Evolutionary conservation across 2,329 filamentous ascomycete genomes (phyloP), one percentile per base, ranked within the genome.

Genomic region (Thielaviopsis ethacetica): DNA sequence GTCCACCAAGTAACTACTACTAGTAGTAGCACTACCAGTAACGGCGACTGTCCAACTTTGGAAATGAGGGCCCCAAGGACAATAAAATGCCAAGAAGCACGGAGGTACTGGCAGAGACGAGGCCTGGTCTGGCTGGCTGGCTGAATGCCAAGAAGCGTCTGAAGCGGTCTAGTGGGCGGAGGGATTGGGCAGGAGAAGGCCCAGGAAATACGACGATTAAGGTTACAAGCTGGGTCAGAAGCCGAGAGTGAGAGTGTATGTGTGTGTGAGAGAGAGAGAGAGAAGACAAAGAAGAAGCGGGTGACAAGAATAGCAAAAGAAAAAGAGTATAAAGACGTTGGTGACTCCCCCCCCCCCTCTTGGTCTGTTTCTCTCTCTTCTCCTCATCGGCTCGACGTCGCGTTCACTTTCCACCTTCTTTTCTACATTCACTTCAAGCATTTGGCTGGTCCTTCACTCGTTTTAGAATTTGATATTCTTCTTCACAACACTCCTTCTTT

Each of bases 341-440:
- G 4, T 13, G 52, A 5, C 22, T 21, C 21, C 30, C 41, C 41
- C 21, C 30, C 41, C 41, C 1, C 2, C 19, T 21, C 22, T 44
- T n/a, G 38, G 10, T 10, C 5, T 5, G 19, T 7, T 56, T 4
- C n/a, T 44, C 27, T 30, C 17, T 30, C 26, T 52, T 19, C 50
- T 54, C 49, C 24, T 53, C 58, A 60, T 60, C 54, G 58, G 49
- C 58, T 60, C 51, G 58, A 60, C 54, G 58, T 57, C 54, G 58
- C 54, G 54, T 34, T 49, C 22, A 47, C 38, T 49, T 41, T 49
- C 15, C 54, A 60, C 49, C 52, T 49, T 59, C 44, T 38, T 54
- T 54, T 55, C 38, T 47, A 34, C 30, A 27, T 51, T 54, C 57
- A 13, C 26, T 57, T 19, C 38, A 57, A 27, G 10, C 38, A 49